These are phyloP conservation scores for Lantana camara DNA, from an alignment of 257 asterid genomes.

Conservation along the genomic window DNA sequence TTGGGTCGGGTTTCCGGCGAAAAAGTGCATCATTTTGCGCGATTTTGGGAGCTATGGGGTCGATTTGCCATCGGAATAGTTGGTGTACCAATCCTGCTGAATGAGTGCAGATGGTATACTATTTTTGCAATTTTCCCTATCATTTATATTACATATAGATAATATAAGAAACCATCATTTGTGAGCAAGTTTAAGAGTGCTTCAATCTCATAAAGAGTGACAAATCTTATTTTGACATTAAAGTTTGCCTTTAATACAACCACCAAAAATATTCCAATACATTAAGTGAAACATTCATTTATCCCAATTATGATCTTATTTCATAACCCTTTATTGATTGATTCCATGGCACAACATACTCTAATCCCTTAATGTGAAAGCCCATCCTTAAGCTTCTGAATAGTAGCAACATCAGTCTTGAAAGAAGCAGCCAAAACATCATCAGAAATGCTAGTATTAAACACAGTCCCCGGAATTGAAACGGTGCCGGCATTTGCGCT, in stretches of 20 bases:
- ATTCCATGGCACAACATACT: neutral
- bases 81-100: too few species aligned
- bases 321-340: neutral
- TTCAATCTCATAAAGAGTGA: too few species aligned
- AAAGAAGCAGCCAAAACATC: conserved; percentile 25
- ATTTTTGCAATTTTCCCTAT: too few species aligned
- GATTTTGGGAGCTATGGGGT: too few species aligned
- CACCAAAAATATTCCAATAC: neutral
- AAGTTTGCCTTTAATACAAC: neutral
- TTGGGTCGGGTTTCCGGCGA: too few species aligned
- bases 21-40: too few species aligned
- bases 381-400: conserved; percentile 26
- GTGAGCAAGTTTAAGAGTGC: too few species aligned
- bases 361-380: conserved; percentile 8
- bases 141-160: too few species aligned
- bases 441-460: conserved; percentile 23
- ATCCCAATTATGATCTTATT: neutral
- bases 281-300: neutral
- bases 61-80: too few species aligned
- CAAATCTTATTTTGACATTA: neutral
- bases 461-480: conserved; percentile 22
- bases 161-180: too few species aligned
- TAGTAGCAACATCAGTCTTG: conserved; percentile 29
- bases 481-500: conserved; percentile 48
- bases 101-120: too few species aligned